phyloP scores from a whole-genome alignment of 2,329 filamentous ascomycete genomes.

The Piedraia hortae region DNA sequence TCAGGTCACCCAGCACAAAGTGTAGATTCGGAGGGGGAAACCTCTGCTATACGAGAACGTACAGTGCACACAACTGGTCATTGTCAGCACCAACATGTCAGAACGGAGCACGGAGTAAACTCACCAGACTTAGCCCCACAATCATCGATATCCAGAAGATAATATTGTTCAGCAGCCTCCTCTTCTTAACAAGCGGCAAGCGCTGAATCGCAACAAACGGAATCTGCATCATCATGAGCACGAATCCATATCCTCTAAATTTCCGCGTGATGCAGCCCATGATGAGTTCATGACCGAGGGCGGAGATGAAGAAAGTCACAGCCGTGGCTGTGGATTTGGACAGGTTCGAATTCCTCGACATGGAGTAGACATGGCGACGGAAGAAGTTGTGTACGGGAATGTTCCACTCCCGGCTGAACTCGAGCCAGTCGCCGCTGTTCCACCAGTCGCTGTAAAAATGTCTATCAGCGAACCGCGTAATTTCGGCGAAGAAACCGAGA shows the following conservation, averaged over 20 bases:
- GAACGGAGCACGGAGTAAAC: not conserved
- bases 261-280: slow-evolving; percentile 98
- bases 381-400: slow-evolving; percentile 93
- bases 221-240: slow-evolving; percentile 89
- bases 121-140: slow-evolving; percentile 12
- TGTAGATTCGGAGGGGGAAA: too few species aligned
- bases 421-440: slow-evolving; percentile 65
- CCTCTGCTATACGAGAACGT: too few species aligned
- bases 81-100: too few species aligned
- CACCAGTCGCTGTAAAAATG: slow-evolving; percentile 68
- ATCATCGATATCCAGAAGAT: slow-evolving; percentile 14
- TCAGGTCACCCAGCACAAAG: too few species aligned
- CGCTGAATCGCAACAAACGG: slow-evolving; percentile 83
- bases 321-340: slow-evolving; percentile 53
- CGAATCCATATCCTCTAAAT: slow-evolving; percentile 72
- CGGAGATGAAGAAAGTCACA: slow-evolving; percentile 76
- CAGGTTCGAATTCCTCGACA: slow-evolving; percentile 40
- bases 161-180: slow-evolving; percentile 40
- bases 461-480: slow-evolving; percentile 58
- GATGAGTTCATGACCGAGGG: slow-evolving; percentile 75
- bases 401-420: slow-evolving; percentile 93
- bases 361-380: slow-evolving; percentile 75
- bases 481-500: slow-evolving; percentile 78
- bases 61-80: too few species aligned
- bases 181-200: slow-evolving; percentile 44